Conservation (phyloP, 768 basidiomycete species). For the Peribolospora kevripleyi region DNA sequence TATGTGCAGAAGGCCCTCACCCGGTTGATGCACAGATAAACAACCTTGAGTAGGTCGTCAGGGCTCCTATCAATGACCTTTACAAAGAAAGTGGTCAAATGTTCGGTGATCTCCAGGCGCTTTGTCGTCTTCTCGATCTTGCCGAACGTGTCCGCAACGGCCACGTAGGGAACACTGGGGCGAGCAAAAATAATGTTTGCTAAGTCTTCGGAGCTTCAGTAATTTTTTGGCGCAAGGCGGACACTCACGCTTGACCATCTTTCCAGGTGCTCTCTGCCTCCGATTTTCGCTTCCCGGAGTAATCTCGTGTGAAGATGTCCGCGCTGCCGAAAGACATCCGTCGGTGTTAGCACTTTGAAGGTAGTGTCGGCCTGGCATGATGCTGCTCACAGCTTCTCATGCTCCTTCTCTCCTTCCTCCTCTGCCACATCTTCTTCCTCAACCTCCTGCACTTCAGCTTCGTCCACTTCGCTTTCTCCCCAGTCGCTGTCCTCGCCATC, state of each 20-base stretch:
- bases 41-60: slow-evolving; percentile 52
- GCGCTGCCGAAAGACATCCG: slow-evolving; percentile 1
- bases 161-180: slow-evolving; percentile 70
- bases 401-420: neutral
- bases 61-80: slow-evolving; percentile 72
- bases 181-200: neutral
- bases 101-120: slow-evolving; percentile 68
- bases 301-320: slow-evolving; percentile 7
- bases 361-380: neutral
- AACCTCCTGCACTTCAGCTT: slow-evolving; percentile 2
- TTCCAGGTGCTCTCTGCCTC: slow-evolving; percentile 29
- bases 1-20: slow-evolving; percentile 26
- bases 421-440: slow-evolving; percentile 5
- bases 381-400: slow-evolving; percentile 5
- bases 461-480: slow-evolving; percentile 1
- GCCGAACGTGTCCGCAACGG: slow-evolving; percentile 64
- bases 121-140: slow-evolving; percentile 87
- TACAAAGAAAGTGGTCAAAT: slow-evolving; percentile 67
- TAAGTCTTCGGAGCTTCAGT: neutral
- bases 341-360: neutral
- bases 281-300: slow-evolving; percentile 1
- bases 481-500: neutral
- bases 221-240: neutral
- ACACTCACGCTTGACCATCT: slow-evolving; percentile 49
- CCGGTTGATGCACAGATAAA: slow-evolving; percentile 91